Base-by-base conservation (phyloP, 805 yeast genomes). In the Yarrowia phangngaensis region DNA sequence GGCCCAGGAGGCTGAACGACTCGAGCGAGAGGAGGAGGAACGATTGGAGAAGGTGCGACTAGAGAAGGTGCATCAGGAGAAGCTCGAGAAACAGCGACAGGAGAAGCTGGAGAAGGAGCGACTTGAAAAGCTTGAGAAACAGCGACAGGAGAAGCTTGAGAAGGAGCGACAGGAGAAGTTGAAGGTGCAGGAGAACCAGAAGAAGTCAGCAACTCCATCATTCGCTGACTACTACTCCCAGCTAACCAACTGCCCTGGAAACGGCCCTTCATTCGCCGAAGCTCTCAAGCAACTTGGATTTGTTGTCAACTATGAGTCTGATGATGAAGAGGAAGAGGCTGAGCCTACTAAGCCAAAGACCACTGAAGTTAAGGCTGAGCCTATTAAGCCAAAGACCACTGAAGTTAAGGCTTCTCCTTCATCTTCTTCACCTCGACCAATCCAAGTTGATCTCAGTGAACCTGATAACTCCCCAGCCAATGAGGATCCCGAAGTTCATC, bases 241-340 rank as follows among this genome's bases (percentile, higher is more conserved):
- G 14, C 32, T 38, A 9, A 38, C 45, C 13, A 19, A 19, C 1
- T 36, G 41, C 11, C 30, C 45, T 15, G 45, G 32, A 4, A 24
- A 38, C 30, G 43, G 31, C 3, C 45, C 45, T 7, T 38, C 45
- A 3, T 38, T 26, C 12, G 45, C 24, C 32, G 29, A 38, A 24
- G 45, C 45, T 27, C 45, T 38, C 32, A 38, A 38, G n/a, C 45
- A 38, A 32, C 45, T 38, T 4, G 45, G 45, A 6, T 17, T 38
- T 23, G 19, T 17, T n/a, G 45, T 38, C 16, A n/a, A 27, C 11
- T 38, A 38, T 14, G 16, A 12, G 6, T 35, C 41, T 12, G 41
- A 35, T 17, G 31, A 26, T 4, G 32, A 16, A 15, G 16, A 9
- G 6, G n/a, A 32, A 9, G 30, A 33, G 38, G 7, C 38, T 15